phyloP scores from a whole-genome alignment of 2,329 filamentous ascomycete genomes.

The Teratosphaeria zuluensis region DNA sequence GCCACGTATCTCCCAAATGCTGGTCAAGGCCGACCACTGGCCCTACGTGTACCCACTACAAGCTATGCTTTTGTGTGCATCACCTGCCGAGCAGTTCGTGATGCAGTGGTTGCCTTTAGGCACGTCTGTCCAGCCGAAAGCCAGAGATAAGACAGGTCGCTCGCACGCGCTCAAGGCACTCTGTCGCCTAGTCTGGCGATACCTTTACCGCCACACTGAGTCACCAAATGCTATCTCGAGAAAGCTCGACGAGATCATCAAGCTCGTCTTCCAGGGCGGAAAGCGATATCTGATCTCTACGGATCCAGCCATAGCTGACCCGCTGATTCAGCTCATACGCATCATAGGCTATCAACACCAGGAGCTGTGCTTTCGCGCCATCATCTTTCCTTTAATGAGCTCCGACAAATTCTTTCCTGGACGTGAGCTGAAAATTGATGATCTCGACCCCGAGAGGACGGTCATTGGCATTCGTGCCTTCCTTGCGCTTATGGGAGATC shows the following conservation, averaged over 20 bases:
- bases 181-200: slow-evolving; percentile 86
- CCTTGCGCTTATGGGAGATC: slow-evolving; percentile 80
- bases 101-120: slow-evolving; percentile 80
- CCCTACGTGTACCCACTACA: slow-evolving; percentile 77
- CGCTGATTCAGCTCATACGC: slow-evolving; percentile 84
- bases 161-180: slow-evolving; percentile 79
- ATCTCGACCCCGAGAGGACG: slow-evolving; percentile 90
- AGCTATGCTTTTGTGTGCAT: slow-evolving; percentile 77
- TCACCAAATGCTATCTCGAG: slow-evolving; percentile 55
- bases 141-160: slow-evolving; percentile 74
- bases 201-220: slow-evolving; percentile 72
- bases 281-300: slow-evolving; percentile 74
- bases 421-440: slow-evolving; percentile 76
- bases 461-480: slow-evolving; percentile 96
- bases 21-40: slow-evolving; percentile 91
- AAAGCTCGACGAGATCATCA: slow-evolving; percentile 84
- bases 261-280: slow-evolving; percentile 69
- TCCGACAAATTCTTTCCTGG: slow-evolving; percentile 65
- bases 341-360: slow-evolving; percentile 91
- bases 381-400: slow-evolving; percentile 93
- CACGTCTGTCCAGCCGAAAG: slow-evolving; percentile 63
- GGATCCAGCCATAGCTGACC: slow-evolving; percentile 75
- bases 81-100: slow-evolving; percentile 71
- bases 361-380: slow-evolving; percentile 81
- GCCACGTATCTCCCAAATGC: slow-evolving; percentile 70